phyloP scores from a whole-genome alignment of 108 stramenopile species.

The Fistulifera pelliculosa region DNA sequence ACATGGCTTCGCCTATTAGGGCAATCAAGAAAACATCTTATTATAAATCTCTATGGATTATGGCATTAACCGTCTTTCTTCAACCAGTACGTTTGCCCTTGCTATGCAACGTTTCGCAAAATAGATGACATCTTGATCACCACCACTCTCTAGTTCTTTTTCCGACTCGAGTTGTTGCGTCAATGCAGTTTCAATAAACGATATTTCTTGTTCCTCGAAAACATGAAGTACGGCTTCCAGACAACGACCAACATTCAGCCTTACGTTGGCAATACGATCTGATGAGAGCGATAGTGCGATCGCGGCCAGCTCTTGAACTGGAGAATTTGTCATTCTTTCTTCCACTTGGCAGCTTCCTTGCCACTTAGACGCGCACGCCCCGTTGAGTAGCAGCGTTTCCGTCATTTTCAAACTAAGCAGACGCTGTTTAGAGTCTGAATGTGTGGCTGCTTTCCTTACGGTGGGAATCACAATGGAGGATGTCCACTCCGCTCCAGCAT shows the following conservation, averaged over 20 bases:
- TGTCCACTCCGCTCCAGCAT: slow-evolving; percentile 75
- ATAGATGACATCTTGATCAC: slow-evolving; percentile 76
- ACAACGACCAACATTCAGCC: slow-evolving; percentile 75
- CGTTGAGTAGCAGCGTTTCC: slow-evolving; percentile 61
- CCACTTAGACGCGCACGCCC: slow-evolving; percentile 35
- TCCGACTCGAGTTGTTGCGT: slow-evolving; percentile 67
- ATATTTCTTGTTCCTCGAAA: slow-evolving; percentile 51
- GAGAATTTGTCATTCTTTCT: slow-evolving; percentile 33
- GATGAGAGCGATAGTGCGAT: slow-evolving; percentile 54
- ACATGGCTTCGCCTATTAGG: too few relatives aligned
- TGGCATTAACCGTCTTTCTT: background rate
- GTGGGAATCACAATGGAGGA: slow-evolving; percentile 72
- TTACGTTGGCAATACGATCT: slow-evolving; percentile 78
- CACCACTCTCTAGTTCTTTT: slow-evolving; percentile 27
- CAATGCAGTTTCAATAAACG: slow-evolving; percentile 43
- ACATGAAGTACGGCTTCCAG: slow-evolving; percentile 40
- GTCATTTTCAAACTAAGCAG: slow-evolving; percentile 78
- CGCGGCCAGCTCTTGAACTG: slow-evolving; percentile 50
- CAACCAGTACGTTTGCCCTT: background rate
- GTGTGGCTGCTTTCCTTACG: slow-evolving; percentile 47
- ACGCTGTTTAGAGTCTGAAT: slow-evolving; percentile 61
- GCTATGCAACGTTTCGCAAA: slow-evolving; percentile 32
- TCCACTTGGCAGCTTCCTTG: slow-evolving; percentile 22
- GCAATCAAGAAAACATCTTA: too few relatives aligned
- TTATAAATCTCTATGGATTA: too few relatives aligned